Evolutionary conservation across 768 basidiomycete species (phyloP), one percentile per base, ranked within the genome.

Genomic region (Phanerochaete carnosa): DNA sequence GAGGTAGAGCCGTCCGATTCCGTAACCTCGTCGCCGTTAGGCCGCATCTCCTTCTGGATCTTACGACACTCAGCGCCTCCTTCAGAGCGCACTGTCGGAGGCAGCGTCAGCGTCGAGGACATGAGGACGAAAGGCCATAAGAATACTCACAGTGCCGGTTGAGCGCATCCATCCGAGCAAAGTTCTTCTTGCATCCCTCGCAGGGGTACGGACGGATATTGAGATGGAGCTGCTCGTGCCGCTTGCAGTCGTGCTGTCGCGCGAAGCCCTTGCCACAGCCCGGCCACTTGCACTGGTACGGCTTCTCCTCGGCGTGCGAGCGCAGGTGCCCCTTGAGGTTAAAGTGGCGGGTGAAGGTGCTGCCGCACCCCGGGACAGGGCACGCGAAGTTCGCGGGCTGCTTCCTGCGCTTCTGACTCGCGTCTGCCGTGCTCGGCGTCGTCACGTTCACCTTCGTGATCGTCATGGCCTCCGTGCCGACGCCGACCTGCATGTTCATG

Each of bases 251-350:
- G 69, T 97, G 95, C 72, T 96, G 93, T 58, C 95, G 76, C 28
- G 92, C 95, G 64, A 97, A 95, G 25, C 95, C 93, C 75, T 97
- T 96, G 28, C 87, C 89, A 69, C 95, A 98, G 25, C 93, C 94
- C 1, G 93, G 92, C 88, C 94, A 96, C 68, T 91, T 88, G 76
- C 95, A 98, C 72, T 89, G 85, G 80, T 94, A 98, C 32, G 95
- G 95, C 63, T 94, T 89, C 74, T 96, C 94, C 72, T 95, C 95
- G 62, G 91, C 94, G 68, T 97, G 95, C 15, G 92, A 94, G 45
- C 95, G 90, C 66, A 97, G 80, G 70, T 98, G 95, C n/a, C 95
- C 95, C 72, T 95, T 94, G 60, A 97, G 72, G 71, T 97, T 97
- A 77, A 97, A 97, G 70, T 93, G 90, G 69, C 93, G 78, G 45